A percentile compares a stretch with the other conserved stretches of the same genome.
Evolutionary conservation across 176 grass and related monocot genomes (phyloP).

Genomic region (Coix lacrymajobi): DNA sequence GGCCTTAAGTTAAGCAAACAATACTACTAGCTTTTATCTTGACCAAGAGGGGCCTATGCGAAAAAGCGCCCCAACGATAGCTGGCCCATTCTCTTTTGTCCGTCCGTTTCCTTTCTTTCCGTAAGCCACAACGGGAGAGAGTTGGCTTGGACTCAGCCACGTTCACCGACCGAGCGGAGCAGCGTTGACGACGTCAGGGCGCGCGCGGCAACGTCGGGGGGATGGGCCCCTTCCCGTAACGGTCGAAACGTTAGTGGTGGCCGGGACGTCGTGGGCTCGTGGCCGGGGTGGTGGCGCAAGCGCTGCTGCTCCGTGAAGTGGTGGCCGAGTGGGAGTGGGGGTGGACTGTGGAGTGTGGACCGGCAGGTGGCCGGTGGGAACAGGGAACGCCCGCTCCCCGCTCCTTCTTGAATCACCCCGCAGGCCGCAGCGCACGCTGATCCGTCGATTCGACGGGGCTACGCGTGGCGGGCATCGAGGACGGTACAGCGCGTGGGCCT

Average conservation of each 20-base stretch:
- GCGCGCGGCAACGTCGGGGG: neutral
- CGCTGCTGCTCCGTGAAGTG: neutral
- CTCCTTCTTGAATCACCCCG: too few relatives aligned
- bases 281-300: neutral
- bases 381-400: neutral
- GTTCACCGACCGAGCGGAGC: neutral
- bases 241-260: conserved; percentile 23
- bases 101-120: neutral
- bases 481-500: neutral
- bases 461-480: conserved; percentile 1
- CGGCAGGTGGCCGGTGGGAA: conserved; percentile 6
- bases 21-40: neutral
- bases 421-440: neutral
- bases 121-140: conserved; percentile 12
- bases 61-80: neutral
- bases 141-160: neutral
- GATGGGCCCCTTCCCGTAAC: conserved; percentile 21
- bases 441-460: neutral
- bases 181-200: conserved; percentile 32
- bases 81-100: neutral
- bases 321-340: neutral
- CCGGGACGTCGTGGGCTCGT: neutral
- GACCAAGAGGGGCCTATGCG: neutral
- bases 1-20: neutral
- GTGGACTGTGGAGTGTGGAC: neutral